A percentile compares a stretch with the other conserved stretches of the same genome.
Evolutionary conservation across 176 grass and related monocot species (phyloP).

Genomic region (Zoysia pacifica): DNA sequence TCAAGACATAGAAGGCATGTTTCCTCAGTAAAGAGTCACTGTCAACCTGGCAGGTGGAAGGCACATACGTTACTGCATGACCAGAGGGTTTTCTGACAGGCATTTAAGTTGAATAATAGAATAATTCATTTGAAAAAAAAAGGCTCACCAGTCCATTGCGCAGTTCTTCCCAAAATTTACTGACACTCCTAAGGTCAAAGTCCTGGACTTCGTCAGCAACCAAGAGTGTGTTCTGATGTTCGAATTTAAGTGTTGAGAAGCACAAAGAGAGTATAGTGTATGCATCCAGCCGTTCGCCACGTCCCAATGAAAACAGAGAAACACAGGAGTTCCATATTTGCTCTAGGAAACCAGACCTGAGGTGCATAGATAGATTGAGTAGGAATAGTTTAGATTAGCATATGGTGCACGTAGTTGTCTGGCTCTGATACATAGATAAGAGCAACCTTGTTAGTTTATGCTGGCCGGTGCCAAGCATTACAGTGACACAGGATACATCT

Average conservation of each 20-base stretch:
- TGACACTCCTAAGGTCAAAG: constrained; percentile 54
- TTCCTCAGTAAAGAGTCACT: constrained; percentile 82
- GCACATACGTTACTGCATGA: constrained; percentile 12
- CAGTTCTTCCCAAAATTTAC: constrained; percentile 83
- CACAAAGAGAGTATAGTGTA: constrained; percentile 68
- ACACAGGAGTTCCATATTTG: constrained; percentile 71
- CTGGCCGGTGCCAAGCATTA: constrained; percentile 26
- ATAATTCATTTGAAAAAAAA: constrained; percentile 27
- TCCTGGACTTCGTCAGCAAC: constrained; percentile 27
- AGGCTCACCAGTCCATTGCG: constrained; percentile 71
- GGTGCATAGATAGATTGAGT: constrained; percentile 22
- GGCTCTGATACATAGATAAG: neutral
- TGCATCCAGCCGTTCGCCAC: constrained; percentile 66
- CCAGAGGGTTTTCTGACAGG: neutral
- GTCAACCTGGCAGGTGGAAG: constrained; percentile 62
- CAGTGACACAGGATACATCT: constrained; percentile 42
- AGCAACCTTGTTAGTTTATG: constrained; percentile 52
- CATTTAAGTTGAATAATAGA: constrained; percentile 11
- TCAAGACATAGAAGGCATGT: constrained; percentile 79
- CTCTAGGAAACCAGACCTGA: constrained; percentile 69
- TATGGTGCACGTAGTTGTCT: neutral
- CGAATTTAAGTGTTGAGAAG: constrained; percentile 56
- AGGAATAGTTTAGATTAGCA: constrained; percentile 2
- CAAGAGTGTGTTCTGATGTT: neutral
- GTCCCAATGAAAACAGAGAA: constrained; percentile 61